Base-by-base conservation (phyloP, 2,329 filamentous ascomycete genomes). In the Gnomoniopsis sp. region DNA sequence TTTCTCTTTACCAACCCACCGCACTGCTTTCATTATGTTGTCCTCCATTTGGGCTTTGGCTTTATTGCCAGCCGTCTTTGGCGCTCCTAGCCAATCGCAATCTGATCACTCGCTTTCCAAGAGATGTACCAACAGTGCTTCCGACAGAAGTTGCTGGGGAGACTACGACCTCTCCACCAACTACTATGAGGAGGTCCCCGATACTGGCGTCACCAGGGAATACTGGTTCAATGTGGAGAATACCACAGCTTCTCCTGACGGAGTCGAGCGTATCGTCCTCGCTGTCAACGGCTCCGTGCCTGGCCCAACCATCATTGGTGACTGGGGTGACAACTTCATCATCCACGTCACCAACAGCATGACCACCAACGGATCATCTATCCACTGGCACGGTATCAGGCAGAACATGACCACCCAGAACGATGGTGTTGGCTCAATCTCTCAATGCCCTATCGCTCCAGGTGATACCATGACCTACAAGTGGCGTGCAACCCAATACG, bases 331-430 rank as follows among this genome's bases (percentile, higher is more conserved):
- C 65, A 79, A 75, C 17, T 68, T 89, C n/a, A 70, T 86, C 21
- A 79, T 87, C 56, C 82, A 87, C 44, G 78, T 88, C 55, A 77
- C 84, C 69, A 89, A 90, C 67, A 75, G 78, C n/a, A 49, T 62
- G 54, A 75, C 84, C 1, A 77, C 77, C 10, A 84, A 88, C 65
- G 79, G 74, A n/a, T 84, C 83, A 21, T 79, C 75, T 56, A 74
- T 90, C 33, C 88, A 90, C 68, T 90, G 86, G 68, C 88, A 90
- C 66, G 88, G 88, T 14, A 74, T 89, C 56, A 86, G 79, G 65
- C 84, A 87, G 67, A 85, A 86, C 65, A 82, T 81, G 8, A 87
- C 84, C 4, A 75, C 82, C 63, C 83, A 80, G 58, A 74, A 81
- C 53, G 85, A 88, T 63, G 86, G 86, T 55, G 83, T 86, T 3